Percentiles rank a stretch among this genome's conserved stretches.
phyloP scores from a whole-genome alignment of 176 grass and related monocot species.

The Oropetium thomaeum region DNA sequence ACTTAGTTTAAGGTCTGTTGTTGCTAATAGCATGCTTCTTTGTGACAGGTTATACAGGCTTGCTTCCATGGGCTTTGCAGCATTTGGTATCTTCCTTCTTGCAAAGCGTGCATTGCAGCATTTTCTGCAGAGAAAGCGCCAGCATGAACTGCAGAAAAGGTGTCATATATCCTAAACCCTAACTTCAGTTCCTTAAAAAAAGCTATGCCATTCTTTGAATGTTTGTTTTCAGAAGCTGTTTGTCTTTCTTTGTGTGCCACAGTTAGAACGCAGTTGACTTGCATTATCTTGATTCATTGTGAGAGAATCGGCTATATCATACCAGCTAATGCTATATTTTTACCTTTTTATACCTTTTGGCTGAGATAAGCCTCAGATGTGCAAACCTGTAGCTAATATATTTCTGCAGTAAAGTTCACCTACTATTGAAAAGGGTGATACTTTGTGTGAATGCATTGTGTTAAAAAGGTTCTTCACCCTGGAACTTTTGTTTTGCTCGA shows the following conservation, averaged over 20 bases:
- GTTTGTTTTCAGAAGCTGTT: conserved; percentile 3
- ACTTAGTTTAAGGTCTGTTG: not conserved
- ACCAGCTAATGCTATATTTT: not conserved
- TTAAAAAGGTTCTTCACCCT: not conserved
- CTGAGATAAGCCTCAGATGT: not conserved
- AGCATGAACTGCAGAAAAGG: conserved; percentile 78
- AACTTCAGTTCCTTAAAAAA: not conserved
- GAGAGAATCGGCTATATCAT: not conserved
- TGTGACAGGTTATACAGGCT: conserved; percentile 66
- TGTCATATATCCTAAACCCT: conserved; percentile 20
- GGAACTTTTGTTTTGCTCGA: not conserved
- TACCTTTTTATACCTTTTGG: not conserved
- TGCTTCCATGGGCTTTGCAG: conserved; percentile 90
- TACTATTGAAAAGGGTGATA: not conserved
- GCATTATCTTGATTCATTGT: not conserved
- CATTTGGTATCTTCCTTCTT: conserved; percentile 77
- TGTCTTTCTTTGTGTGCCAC: not conserved
- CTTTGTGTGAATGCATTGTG: not conserved
- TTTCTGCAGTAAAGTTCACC: not conserved
- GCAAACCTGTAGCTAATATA: not conserved
- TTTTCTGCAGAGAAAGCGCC: conserved; percentile 69
- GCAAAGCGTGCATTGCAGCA: conserved; percentile 80
- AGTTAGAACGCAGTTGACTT: not conserved
- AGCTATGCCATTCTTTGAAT: not conserved
- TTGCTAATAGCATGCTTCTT: conserved; percentile 27